A percentile compares a stretch with the other conserved stretches of the same genome.
These are phyloP conservation scores for Tolypocladium paradoxum DNA, from an alignment of 2,329 filamentous ascomycete genomes.

Conservation along the genomic window DNA sequence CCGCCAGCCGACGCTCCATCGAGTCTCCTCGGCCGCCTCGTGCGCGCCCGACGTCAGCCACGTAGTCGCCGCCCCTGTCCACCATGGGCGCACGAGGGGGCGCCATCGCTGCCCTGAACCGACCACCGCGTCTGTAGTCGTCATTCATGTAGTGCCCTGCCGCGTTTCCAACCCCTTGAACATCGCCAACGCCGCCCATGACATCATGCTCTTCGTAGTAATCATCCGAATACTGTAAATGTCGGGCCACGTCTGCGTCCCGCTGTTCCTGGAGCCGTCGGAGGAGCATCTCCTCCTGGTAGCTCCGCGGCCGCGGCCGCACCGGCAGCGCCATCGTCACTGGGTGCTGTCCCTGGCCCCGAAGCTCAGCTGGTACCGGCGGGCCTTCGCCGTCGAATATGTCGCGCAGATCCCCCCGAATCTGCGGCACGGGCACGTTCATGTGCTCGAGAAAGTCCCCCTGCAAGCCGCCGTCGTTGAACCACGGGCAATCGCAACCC, in stretches of 20 bases:
- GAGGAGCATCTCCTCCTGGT: conserved; percentile 36
- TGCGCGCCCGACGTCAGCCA: conserved; percentile 30
- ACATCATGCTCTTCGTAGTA: conserved; percentile 29
- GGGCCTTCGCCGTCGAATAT: conserved; percentile 9
- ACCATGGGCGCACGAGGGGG: neutral
- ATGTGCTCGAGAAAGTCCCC: conserved; percentile 44
- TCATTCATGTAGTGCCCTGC: conserved; percentile 51
- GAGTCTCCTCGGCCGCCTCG: conserved; percentile 31
- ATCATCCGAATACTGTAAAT: conserved; percentile 15
- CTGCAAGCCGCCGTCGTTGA: conserved; percentile 50
- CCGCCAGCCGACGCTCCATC: conserved; percentile 39
- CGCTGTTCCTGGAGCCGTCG: conserved; percentile 35
- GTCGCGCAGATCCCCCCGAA: conserved; percentile 13
- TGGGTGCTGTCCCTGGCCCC: conserved; percentile 8
- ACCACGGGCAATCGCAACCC: conserved; percentile 71
- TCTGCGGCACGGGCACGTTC: conserved; percentile 30
- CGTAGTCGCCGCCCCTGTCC: conserved; percentile 20
- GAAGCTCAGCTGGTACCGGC: conserved; percentile 20
- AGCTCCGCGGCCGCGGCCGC: conserved; percentile 16
- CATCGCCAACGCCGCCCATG: conserved; percentile 21
- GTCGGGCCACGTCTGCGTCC: conserved; percentile 26
- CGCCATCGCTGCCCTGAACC: neutral
- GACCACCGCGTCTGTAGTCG: conserved; percentile 30
- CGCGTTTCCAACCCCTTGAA: conserved; percentile 37
- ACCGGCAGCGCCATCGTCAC: conserved; percentile 10